Base-by-base conservation (phyloP, 192 early-diverging fungal genomes). In the Coemansia sp. region DNA sequence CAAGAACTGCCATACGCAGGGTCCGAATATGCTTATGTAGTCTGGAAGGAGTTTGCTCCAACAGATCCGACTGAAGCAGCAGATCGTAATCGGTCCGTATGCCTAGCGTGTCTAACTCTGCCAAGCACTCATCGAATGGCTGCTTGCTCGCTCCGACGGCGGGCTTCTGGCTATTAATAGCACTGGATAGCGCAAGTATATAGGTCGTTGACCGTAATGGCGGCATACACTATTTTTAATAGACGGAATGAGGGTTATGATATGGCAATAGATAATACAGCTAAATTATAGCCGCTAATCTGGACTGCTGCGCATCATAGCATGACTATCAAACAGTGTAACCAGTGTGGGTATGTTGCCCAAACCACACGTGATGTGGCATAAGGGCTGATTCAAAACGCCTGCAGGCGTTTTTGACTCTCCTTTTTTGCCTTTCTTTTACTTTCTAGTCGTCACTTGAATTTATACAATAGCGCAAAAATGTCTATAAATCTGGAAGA, bases 401-500 rank as follows among this genome's bases (percentile, higher is more conserved):
- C 51, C 12, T 18, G 51, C 1, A 54, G 18, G 48, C 27, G 2
- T 26, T 54, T 18, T 58, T n/a, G 10, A 11, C 10, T 9, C 16
- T 58, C 35, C 14, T 48, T 60, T 60, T 54, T 32, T 23, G 4
- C 7, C 6, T 22, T 27, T 51, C 27, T 55, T 38, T 71, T 47
- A 32, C 3, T 38, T 61, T 61, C 20, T 45, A n/a, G 12, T 45
- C 41, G 12, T 45, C 41, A 45, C 12, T 45, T n/a, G 16, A 45
- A 45, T 45, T 45, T n/a, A 45, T 51, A n/a, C 41, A 45, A 13
- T 45, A 45, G 2, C 16, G 41, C 18, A 52, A 24, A 52, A 70
- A 80, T 80, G 78, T 68, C 78, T 38, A 66, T 80, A 41, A 80
- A 80, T 55, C 54, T 80, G 26, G 78, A 80, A 20, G 65, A 74